Conservation (phyloP, 2,329 filamentous ascomycete genomes). For the Colletotrichum destructivum region DNA sequence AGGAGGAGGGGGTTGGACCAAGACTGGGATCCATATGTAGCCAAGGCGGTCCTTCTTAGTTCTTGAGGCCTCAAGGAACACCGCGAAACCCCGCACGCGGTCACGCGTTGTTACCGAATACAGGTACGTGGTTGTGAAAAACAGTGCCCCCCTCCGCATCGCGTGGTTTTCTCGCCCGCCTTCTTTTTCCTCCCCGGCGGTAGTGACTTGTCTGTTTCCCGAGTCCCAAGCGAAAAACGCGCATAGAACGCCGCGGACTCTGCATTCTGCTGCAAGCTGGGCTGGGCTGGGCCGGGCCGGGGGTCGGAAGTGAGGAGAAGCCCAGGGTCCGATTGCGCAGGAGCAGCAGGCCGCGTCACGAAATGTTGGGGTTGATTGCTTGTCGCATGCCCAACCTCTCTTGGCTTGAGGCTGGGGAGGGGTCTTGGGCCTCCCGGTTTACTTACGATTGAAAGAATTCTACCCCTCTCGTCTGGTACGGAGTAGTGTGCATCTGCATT, state of each 20-base stretch:
- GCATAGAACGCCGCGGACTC: slow-evolving; percentile 10
- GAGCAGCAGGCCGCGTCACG: slow-evolving; percentile 17
- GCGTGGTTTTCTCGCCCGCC: slow-evolving; percentile 4
- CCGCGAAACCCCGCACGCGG: not conserved
- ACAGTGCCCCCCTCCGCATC: slow-evolving; percentile 5
- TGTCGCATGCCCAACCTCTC: slow-evolving; percentile 13
- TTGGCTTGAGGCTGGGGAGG: not conserved
- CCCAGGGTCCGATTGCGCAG: not conserved
- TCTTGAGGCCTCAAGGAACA: too few relatives aligned
- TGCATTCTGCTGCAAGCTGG: too few relatives aligned
- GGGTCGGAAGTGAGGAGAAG: slow-evolving; percentile 5
- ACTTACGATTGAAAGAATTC: not conserved
- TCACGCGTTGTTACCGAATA: slow-evolving; percentile 10
- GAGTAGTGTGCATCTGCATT: too few relatives aligned
- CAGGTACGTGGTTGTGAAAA: too few relatives aligned
- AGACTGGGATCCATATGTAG: too few relatives aligned
- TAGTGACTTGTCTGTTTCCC: too few relatives aligned
- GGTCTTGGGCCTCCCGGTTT: not conserved
- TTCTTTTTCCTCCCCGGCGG: not conserved
- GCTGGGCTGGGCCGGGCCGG: not conserved
- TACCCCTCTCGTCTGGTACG: not conserved
- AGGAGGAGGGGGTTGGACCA: not conserved
- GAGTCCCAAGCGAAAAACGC: not conserved
- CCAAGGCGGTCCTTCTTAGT: too few relatives aligned
- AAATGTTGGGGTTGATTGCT: not conserved